Conservation (phyloP, 108 stramenopile species). For the Aureococcus anophagefferens region DNA sequence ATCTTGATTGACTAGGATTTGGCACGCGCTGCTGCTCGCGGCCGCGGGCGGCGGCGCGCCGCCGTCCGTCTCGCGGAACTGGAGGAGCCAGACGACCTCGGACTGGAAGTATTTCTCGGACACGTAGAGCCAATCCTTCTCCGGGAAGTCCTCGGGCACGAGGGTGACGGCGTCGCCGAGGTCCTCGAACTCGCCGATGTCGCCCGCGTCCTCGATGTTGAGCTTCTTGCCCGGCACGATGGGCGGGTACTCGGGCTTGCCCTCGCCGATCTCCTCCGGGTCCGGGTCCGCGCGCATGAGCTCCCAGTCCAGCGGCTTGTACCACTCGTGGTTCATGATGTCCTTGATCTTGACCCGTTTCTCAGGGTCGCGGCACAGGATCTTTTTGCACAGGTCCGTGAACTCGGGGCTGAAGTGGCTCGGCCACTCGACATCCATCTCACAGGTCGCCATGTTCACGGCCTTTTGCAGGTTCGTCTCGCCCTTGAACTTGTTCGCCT, state of each 20-base stretch:
- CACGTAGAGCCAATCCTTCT: background rate
- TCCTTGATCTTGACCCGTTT: constrained; percentile 25
- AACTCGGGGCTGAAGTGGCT: constrained; percentile 9
- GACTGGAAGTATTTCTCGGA: background rate
- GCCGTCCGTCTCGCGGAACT: too few species aligned
- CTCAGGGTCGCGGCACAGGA: constrained; percentile 25
- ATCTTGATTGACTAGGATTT: too few species aligned
- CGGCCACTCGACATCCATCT: constrained; percentile 36
- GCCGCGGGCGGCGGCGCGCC: too few species aligned
- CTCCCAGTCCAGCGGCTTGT: constrained; percentile 22
- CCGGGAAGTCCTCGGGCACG: background rate
- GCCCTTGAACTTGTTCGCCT: constrained; percentile 25
- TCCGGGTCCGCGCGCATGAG: background rate
- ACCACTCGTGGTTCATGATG: constrained; percentile 31
- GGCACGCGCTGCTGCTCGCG: too few species aligned
- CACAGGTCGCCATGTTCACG: constrained; percentile 35
- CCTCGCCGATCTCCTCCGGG: background rate
- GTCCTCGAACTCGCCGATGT: background rate
- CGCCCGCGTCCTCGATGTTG: background rate
- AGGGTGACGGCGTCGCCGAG: background rate
- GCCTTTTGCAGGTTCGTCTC: constrained; percentile 9
- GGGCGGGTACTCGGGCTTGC: background rate
- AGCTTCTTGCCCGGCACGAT: background rate
- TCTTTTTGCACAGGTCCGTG: constrained; percentile 21
- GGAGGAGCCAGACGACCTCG: background rate